Conservation (phyloP, 2,329 filamentous ascomycete species). For the Trichoderma koningii region DNA sequence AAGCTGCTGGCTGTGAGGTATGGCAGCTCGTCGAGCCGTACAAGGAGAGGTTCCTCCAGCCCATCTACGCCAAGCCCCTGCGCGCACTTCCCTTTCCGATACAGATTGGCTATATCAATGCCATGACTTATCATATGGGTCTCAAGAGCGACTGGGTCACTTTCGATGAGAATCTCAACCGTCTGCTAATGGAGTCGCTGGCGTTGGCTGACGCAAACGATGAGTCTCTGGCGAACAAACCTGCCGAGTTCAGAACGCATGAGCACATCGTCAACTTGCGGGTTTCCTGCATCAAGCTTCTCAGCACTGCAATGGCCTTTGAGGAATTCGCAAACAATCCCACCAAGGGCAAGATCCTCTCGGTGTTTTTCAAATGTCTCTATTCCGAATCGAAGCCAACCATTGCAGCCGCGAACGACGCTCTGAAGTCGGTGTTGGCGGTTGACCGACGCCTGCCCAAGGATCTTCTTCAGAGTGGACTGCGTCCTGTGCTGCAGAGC, state of each 20-base stretch:
- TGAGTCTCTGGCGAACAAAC: conserved; percentile 88
- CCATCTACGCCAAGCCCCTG: conserved; percentile 93
- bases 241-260: conserved; percentile 90
- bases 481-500: conserved; percentile 94
- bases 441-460: conserved; percentile 92
- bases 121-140: conserved; percentile 91
- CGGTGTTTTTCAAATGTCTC: conserved; percentile 96
- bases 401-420: conserved; percentile 89
- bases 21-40: conserved; percentile 88
- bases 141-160: conserved; percentile 85
- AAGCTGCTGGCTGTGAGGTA: conserved; percentile 74
- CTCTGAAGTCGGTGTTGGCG: conserved; percentile 81
- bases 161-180: conserved; percentile 89
- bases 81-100: conserved; percentile 89
- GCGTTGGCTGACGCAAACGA: conserved; percentile 94
- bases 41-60: conserved; percentile 83
- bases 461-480: conserved; percentile 88
- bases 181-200: conserved; percentile 88
- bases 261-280: conserved; percentile 89
- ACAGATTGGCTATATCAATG: conserved; percentile 98
- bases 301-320: conserved; percentile 91
- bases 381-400: conserved; percentile 92
- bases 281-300: conserved; percentile 88
- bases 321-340: conserved; percentile 79
- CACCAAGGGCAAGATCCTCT: conserved; percentile 73